phyloP scores from a whole-genome alignment of 306 rosid genomes.

The Herpetospermum pedunculosum region DNA sequence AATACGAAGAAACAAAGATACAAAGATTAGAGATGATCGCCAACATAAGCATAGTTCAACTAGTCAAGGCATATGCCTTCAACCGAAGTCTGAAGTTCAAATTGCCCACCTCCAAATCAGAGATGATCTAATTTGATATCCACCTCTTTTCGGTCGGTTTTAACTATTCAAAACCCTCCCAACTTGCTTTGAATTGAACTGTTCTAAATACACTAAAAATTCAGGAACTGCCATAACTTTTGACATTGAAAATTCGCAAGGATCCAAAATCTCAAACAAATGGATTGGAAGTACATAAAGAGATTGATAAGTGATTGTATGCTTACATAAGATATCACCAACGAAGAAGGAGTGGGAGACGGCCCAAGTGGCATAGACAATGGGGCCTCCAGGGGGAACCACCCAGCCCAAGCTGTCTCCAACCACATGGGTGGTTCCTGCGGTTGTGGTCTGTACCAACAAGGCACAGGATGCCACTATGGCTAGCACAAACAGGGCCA shows the following conservation, averaged over 20 bases:
- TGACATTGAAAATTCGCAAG: background rate
- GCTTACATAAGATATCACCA: conserved; percentile 9
- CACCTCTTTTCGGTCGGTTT: background rate
- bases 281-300: background rate
- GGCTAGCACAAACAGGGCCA: background rate
- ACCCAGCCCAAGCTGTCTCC: conserved; percentile 10
- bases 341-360: background rate
- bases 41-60: too few relatives aligned
- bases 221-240: background rate
- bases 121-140: background rate
- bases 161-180: background rate
- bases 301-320: background rate
- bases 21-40: background rate
- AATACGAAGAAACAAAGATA: background rate
- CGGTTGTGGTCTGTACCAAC: background rate
- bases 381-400: background rate
- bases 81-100: too few relatives aligned
- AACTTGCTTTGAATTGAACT: background rate
- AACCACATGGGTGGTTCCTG: conserved; percentile 6
- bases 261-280: background rate
- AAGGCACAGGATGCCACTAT: background rate
- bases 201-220: background rate
- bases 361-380: conserved; percentile 11
- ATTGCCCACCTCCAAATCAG: too few relatives aligned
- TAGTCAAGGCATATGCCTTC: too few relatives aligned